Base-by-base conservation (phyloP, 495 filamentous ascomycete species). In the Sporormia fimetaria region DNA sequence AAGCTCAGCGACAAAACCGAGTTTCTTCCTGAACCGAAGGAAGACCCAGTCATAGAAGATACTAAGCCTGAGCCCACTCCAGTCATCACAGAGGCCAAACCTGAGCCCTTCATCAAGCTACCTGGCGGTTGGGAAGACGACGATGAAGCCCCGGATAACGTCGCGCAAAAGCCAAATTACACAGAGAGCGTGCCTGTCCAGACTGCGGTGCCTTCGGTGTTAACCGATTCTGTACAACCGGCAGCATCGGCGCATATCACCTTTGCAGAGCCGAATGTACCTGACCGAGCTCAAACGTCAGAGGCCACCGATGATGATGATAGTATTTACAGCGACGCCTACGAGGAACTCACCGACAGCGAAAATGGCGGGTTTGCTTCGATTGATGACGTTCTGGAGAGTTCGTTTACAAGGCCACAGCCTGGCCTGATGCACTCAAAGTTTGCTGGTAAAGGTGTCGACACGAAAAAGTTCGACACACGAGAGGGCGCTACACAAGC, bases 261-360 rank as follows among this genome's bases (percentile, higher is more conserved):
- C 10, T 22, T 20, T 21, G 5, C 18, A 21, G 20, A 32, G 6
- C 6, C 3, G 9, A 3, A 33, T 33, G 8, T 34, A 8, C 17
- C 31, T 16, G 17, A 21, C 12, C n/a, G n/a, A n/a, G 29, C 27
- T 9, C 42, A 40, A 21, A 47, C 47, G 15, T 43, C 42, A 1
- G 27, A 40, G 12, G 47, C 59, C 5, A 67, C 67, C 31, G 67
- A 66, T 21, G 74, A 76, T 22, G 65, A 66, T 18, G 64, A 68
- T 21, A 88, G 81, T 58, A 70, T 88, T 33, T 94, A 88, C 59
- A 90, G 83, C 53, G 87, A 94, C 67, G 87, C 87, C 2, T 78
- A 78, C 28, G 87, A 94, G 54, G 81, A 85, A 38, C 61, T 81
- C 1, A 67, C 70, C 0, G 75, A 87, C 20, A 35, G 67, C 11